Conservation (phyloP, 148 eudicot genomes). For the Rheum nobile region DNA sequence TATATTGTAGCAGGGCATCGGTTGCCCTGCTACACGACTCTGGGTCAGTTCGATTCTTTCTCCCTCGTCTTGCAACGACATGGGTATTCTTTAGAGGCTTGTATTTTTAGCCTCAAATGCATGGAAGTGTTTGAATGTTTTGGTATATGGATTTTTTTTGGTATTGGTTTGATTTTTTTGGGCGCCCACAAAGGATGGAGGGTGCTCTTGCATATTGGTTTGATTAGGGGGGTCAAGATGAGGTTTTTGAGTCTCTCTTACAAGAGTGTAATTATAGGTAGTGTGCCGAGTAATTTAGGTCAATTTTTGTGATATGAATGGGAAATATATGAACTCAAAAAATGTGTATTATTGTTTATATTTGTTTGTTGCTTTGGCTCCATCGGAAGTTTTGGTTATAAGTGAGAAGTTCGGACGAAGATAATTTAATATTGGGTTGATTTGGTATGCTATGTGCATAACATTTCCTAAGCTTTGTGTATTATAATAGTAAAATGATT, state of each 20-base stretch:
- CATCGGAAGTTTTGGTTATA: neutral
- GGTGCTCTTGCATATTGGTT: conserved; percentile 2
- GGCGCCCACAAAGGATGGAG: conserved; percentile 6
- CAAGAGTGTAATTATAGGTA: conserved; percentile 5
- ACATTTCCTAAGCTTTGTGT: no score
- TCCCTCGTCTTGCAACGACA: neutral
- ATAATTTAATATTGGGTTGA: no score
- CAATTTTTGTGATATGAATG: conserved; percentile 5
- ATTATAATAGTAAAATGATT: no score
- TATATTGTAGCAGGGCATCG: neutral
- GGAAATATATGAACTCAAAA: conserved; percentile 1
- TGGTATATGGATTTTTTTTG: neutral
- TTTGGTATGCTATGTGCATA: no score
- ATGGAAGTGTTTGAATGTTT: conserved; percentile 2
- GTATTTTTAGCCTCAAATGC: conserved; percentile 3
- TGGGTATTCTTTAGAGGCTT: conserved; percentile 4
- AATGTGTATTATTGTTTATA: neutral
- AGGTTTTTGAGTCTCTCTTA: conserved; percentile 5
- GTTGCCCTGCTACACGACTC: neutral
- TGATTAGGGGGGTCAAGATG: conserved; percentile 1
- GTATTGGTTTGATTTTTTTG: neutral
- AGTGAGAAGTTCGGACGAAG: neutral
- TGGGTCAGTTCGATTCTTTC: neutral
- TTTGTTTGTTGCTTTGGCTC: neutral
- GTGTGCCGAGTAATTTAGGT: neutral